These are phyloP conservation scores for Beauveria asiatica DNA, from an alignment of 2,329 filamentous ascomycete genomes.

Conservation along the genomic window DNA sequence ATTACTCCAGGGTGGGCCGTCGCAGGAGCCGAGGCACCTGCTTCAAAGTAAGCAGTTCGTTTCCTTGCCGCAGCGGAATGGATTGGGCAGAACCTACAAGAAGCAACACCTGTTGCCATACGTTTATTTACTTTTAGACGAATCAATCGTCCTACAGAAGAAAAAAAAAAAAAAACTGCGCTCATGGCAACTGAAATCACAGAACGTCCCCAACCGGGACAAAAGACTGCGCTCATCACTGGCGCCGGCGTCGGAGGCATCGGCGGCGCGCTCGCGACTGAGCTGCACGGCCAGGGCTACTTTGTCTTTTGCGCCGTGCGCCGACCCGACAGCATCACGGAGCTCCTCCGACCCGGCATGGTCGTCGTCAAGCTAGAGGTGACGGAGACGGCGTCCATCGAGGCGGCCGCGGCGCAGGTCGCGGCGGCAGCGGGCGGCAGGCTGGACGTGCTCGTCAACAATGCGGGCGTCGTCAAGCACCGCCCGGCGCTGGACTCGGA, in stretches of 20 bases:
- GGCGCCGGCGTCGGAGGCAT: slow-evolving; percentile 11
- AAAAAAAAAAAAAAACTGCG: no score
- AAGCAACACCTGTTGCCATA: no score
- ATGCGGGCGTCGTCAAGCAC: slow-evolving; percentile 8
- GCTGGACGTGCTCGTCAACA: slow-evolving; percentile 13
- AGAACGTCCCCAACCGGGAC: slow-evolving; percentile 6
- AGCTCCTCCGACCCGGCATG: slow-evolving; percentile 4
- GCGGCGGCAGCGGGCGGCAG: background rate
- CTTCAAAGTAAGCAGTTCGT: no score
- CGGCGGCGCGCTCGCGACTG: slow-evolving; percentile 9
- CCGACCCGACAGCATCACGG: background rate
- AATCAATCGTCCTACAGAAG: no score
- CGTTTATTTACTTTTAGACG: no score
- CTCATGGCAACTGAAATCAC: background rate
- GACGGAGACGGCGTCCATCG: slow-evolving; percentile 4
- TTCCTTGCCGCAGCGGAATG: no score
- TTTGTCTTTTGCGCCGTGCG: slow-evolving; percentile 11
- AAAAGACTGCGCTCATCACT: slow-evolving; percentile 12
- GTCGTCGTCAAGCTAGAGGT: slow-evolving; percentile 6
- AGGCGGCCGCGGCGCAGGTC: slow-evolving; percentile 1
- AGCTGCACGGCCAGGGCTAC: slow-evolving; percentile 9
- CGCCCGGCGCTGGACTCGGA: slow-evolving; percentile 10
- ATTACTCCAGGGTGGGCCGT: no score
- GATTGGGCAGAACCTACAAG: no score
- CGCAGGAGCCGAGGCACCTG: no score